phyloP scores from a whole-genome alignment of 2,329 filamentous ascomycete genomes.

The Ilyonectria mors-panacis region DNA sequence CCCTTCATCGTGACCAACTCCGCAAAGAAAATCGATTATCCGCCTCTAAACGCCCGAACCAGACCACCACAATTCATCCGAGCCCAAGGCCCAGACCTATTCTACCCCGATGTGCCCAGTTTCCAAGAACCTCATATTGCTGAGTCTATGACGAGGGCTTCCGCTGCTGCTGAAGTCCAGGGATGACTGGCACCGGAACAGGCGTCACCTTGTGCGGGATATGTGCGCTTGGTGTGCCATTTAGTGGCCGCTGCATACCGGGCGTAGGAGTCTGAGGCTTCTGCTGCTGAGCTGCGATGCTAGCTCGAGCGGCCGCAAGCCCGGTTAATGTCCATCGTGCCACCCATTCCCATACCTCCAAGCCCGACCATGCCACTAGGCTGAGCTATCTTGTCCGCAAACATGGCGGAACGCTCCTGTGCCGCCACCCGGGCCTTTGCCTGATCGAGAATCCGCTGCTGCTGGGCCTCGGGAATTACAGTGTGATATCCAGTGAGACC shows the following conservation, averaged over 20 bases:
- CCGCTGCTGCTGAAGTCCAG: slow-evolving; percentile 55
- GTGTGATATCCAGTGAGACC: slow-evolving; percentile 64
- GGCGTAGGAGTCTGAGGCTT: slow-evolving; percentile 56
- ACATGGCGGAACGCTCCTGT: slow-evolving; percentile 59
- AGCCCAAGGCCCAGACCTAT: not conserved
- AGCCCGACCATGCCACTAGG: slow-evolving; percentile 56
- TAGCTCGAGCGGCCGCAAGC: slow-evolving; percentile 55
- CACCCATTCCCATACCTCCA: slow-evolving; percentile 45
- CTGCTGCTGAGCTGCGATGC: slow-evolving; percentile 52
- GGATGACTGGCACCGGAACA: slow-evolving; percentile 60
- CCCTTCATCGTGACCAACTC: slow-evolving; percentile 27
- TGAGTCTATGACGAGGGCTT: slow-evolving; percentile 45
- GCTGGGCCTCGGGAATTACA: slow-evolving; percentile 65
- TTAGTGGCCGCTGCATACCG: slow-evolving; percentile 49
- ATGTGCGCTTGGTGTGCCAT: slow-evolving; percentile 54
- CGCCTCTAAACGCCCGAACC: slow-evolving; percentile 47
- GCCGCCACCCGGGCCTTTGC: slow-evolving; percentile 64
- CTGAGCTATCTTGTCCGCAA: slow-evolving; percentile 64
- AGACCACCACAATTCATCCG: slow-evolving; percentile 20
- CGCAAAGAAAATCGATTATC: slow-evolving; percentile 32
- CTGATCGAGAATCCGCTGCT: slow-evolving; percentile 66
- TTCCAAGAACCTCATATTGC: slow-evolving; percentile 25
- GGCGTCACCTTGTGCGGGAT: slow-evolving; percentile 61
- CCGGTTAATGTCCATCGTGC: slow-evolving; percentile 49
- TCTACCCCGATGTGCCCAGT: slow-evolving; percentile 1